Evolutionary conservation across 441 rosid genomes (phyloP), one percentile per base, ranked within the genome.

Genomic region (Raphanus hybrid): DNA sequence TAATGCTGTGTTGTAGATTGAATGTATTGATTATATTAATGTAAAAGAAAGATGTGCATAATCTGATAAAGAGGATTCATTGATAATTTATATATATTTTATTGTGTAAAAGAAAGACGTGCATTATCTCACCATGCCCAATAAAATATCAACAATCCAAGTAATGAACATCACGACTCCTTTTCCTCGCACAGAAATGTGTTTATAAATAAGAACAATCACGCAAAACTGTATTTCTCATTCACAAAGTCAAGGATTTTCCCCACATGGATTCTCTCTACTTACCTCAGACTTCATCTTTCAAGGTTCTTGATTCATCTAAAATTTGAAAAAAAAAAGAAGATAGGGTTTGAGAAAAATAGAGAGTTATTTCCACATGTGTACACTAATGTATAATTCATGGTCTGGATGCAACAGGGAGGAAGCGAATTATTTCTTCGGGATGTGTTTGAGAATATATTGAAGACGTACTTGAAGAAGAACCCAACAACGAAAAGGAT

Each of bases 401-500:
- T 41, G 45, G 48, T 67, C 41, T 60, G 26, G 12, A 8, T 71
- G 34, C 29, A 23, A 58, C 45, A 72, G 69, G 69, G 69, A 61
- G 88, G 87, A 63, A 82, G 79, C 43, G 91, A 87, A 55, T 81
- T 87, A 54, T 90, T 89, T 84, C 78, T 90, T 70, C 82, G 94
- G 75, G 82, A 83, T 69, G 95, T 84, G 54, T 78, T 91, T 69
- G 80, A 69, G 18, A 81, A 83, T 64, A 88, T 90, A 90, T 88
- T 91, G 57, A 39, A 81, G 35, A 89, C 87, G 76, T 91, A 91
- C 69, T 73, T 90, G 74, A 80, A 70, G 58, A 83, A 96, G 78
- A 93, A 91, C 50, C 95, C 90, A 4, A 89, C 90, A 6, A 95
- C 95, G 3, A 87, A 88, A 50, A 83, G 91, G 9, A 77, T 89